Conservation (phyloP, 2,329 filamentous ascomycete genomes). For the Paramyrothecium roridum region DNA sequence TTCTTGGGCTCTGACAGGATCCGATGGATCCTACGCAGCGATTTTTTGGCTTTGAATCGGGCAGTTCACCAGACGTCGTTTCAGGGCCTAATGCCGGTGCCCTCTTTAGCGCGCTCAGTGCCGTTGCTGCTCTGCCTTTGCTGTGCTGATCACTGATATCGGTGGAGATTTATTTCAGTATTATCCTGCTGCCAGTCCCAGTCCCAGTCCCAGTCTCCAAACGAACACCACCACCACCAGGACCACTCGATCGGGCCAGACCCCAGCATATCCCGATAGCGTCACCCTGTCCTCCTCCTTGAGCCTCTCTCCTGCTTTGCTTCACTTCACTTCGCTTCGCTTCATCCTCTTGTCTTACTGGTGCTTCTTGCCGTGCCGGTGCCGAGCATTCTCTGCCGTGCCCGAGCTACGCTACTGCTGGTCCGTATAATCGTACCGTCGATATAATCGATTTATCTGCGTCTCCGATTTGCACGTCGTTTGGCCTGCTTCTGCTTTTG, state of each 20-base stretch:
- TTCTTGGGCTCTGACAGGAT: too few species aligned
- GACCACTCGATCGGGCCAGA: neutral
- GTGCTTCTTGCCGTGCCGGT: neutral
- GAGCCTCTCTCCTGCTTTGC: neutral
- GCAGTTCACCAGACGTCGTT: neutral
- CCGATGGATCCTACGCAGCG: conserved; percentile 2
- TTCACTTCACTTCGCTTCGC: neutral
- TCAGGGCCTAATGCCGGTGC: neutral
- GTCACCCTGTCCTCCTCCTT: neutral
- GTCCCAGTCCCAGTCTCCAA: too few species aligned
- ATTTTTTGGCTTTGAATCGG: neutral
- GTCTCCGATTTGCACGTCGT: neutral
- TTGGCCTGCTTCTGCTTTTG: neutral
- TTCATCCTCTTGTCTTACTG: neutral
- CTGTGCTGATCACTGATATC: too few species aligned
- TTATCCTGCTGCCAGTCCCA: too few species aligned
- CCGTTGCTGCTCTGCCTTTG: too few species aligned
- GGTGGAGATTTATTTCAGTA: too few species aligned
- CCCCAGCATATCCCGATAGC: neutral
- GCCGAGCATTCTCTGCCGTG: neutral
- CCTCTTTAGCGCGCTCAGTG: neutral
- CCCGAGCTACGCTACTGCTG: neutral
- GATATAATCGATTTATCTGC: neutral
- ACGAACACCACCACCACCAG: neutral
- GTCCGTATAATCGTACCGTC: neutral